Conservation (phyloP, 2,329 filamentous ascomycete genomes). For the Alternaria alternata region DNA sequence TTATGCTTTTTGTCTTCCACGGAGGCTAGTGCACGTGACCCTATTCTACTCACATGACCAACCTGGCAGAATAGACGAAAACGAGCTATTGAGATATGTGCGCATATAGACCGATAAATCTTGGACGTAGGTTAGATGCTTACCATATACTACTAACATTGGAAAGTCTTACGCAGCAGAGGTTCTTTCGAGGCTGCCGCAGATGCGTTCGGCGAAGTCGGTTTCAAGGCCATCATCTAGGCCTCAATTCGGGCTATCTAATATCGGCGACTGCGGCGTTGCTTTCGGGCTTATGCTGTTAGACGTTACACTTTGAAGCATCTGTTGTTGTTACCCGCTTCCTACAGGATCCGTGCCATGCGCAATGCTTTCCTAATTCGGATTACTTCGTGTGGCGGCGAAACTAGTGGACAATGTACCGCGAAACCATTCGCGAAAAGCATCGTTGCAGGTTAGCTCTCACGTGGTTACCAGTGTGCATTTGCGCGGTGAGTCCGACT, state of each 20-base stretch:
- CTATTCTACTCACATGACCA: not conserved
- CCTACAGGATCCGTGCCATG: constrained; percentile 11
- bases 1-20: not conserved
- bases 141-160: not conserved
- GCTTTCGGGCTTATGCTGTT: constrained; percentile 1
- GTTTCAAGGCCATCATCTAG: not conserved
- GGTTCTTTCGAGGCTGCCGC: not conserved
- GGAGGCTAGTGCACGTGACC: constrained; percentile 10
- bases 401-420: constrained; percentile 12
- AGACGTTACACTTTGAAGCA: constrained; percentile 4
- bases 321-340: constrained; percentile 4
- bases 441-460: constrained; percentile 21
- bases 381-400: constrained; percentile 8
- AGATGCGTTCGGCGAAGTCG: not conserved
- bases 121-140: not conserved
- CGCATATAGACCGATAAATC: no score
- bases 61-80: not conserved
- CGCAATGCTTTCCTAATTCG: constrained; percentile 21
- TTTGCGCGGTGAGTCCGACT: not conserved
- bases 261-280: constrained; percentile 3
- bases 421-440: constrained; percentile 20
- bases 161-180: not conserved
- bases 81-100: not conserved
- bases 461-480: constrained; percentile 14
- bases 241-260: not conserved